Evolutionary conservation across 352 stramenopile species (phyloP).

Genomic region (Discostella stelligera): DNA sequence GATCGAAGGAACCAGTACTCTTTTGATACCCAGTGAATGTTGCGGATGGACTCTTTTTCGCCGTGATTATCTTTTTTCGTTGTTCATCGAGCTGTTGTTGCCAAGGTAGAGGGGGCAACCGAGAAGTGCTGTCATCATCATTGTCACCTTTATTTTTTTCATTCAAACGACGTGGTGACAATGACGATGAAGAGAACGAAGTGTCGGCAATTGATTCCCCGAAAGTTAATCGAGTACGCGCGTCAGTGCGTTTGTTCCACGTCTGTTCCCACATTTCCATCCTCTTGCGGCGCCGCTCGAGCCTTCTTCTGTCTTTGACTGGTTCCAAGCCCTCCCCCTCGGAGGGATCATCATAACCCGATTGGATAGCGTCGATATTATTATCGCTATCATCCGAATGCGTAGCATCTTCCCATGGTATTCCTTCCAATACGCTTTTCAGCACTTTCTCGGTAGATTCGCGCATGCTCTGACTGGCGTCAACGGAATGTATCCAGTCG

Average conservation of each 20-base stretch:
- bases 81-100: constrained; percentile 35
- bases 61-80: constrained; percentile 10
- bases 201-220: constrained; percentile 37
- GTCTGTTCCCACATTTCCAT: constrained; percentile 40
- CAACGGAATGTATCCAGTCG: constrained; percentile 79
- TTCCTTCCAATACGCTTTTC: constrained; percentile 45
- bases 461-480: constrained; percentile 68
- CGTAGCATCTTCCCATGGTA: constrained; percentile 20
- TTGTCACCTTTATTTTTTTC: constrained; percentile 1
- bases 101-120: constrained; percentile 22
- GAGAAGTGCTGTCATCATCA: constrained; percentile 25
- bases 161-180: neutral
- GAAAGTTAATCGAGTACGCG: constrained; percentile 40
- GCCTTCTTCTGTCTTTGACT: neutral
- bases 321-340: neutral
- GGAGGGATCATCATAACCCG: too few relatives aligned
- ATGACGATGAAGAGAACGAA: constrained; percentile 17
- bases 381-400: neutral
- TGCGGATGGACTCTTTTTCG: constrained; percentile 19
- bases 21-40: neutral
- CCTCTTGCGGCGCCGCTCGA: constrained; percentile 27
- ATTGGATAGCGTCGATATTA: neutral
- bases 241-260: constrained; percentile 31
- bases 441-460: constrained; percentile 60
- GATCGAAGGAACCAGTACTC: constrained; percentile 67